Percentiles rank a stretch among this genome's conserved stretches.
These are phyloP conservation scores for Hygrophoropsis aurantiaca DNA, from an alignment of 768 basidiomycete species.

Conservation along the genomic window DNA sequence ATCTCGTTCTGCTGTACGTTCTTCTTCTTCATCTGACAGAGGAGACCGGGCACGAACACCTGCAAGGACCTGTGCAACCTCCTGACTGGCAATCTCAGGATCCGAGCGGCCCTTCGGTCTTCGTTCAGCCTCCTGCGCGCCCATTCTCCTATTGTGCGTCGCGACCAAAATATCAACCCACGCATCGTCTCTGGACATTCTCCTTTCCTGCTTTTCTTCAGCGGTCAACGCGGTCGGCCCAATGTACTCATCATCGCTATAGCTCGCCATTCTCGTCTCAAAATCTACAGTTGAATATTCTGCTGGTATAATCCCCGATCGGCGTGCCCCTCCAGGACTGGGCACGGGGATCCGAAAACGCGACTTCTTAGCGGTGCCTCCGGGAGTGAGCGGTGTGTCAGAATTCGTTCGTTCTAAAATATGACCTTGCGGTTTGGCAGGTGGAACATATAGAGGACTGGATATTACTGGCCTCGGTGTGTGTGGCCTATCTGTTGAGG, in stretches of 20 bases:
- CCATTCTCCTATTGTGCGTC: conserved; percentile 49
- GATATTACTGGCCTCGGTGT: conserved; percentile 14
- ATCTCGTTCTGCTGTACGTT: conserved; percentile 20
- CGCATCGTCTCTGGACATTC: conserved; percentile 62
- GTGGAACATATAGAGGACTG: conserved; percentile 13
- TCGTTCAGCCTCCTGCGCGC: conserved; percentile 52
- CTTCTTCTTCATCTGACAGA: conserved; percentile 42
- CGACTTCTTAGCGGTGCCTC: conserved; percentile 35
- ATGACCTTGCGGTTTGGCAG: conserved; percentile 11
- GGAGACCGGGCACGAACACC: conserved; percentile 41
- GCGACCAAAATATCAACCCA: conserved; percentile 89
- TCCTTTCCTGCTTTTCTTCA: conserved; percentile 41
- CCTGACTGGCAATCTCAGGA: conserved; percentile 71
- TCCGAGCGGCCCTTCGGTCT: conserved; percentile 46
- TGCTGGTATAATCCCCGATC: conserved; percentile 58
- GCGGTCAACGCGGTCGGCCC: conserved; percentile 39
- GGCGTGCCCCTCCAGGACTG: conserved; percentile 51
- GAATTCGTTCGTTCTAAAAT: conserved; percentile 23
- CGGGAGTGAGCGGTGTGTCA: conserved; percentile 27
- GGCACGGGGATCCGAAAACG: conserved; percentile 64
- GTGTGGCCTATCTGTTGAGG: neutral
- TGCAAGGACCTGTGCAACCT: conserved; percentile 72
- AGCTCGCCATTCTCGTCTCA: conserved; percentile 75
- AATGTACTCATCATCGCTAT: conserved; percentile 46
- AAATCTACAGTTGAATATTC: conserved; percentile 83